These are phyloP conservation scores for Casaregolazyma lundiana DNA, from an alignment of 1,139 yeast genomes.

Conservation along the genomic window DNA sequence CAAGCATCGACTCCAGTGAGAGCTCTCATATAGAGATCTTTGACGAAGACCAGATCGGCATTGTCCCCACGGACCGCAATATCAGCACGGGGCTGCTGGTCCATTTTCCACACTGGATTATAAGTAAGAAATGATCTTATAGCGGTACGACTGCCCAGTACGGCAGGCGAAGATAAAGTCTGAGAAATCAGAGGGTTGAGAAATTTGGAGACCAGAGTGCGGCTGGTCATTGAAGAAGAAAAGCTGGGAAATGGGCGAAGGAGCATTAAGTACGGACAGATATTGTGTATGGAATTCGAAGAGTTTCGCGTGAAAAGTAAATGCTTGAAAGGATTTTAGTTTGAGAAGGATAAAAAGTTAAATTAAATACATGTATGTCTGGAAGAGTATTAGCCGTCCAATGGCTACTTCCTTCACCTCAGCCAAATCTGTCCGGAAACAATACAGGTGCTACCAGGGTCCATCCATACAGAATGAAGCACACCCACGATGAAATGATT, in stretches of 20 bases:
- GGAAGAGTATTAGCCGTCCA: no score
- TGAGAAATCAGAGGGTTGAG: background rate
- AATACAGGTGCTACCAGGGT: constrained; percentile 84
- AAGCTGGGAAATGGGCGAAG: background rate
- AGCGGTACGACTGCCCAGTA: background rate
- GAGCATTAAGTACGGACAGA: no score
- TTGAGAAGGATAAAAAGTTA: no score
- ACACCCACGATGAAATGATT: constrained; percentile 87
- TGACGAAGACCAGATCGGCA: constrained; percentile 53
- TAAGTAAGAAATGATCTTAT: background rate
- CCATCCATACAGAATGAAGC: constrained; percentile 85
- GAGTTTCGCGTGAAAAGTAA: no score
- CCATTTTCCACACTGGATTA: background rate
- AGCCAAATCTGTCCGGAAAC: constrained; percentile 75
- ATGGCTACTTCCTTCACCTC: background rate
- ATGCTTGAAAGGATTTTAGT: no score
- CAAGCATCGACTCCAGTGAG: constrained; percentile 73
- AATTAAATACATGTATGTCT: no score
- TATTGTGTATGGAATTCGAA: no score
- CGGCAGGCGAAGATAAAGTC: background rate
- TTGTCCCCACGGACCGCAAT: background rate
- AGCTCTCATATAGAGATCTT: constrained; percentile 57
- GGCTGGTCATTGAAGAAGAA: background rate
- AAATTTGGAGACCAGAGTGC: background rate
- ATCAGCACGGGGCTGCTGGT: background rate